Evolutionary conservation across 768 basidiomycete species (phyloP).

Genomic region (Trametes cingulata): DNA sequence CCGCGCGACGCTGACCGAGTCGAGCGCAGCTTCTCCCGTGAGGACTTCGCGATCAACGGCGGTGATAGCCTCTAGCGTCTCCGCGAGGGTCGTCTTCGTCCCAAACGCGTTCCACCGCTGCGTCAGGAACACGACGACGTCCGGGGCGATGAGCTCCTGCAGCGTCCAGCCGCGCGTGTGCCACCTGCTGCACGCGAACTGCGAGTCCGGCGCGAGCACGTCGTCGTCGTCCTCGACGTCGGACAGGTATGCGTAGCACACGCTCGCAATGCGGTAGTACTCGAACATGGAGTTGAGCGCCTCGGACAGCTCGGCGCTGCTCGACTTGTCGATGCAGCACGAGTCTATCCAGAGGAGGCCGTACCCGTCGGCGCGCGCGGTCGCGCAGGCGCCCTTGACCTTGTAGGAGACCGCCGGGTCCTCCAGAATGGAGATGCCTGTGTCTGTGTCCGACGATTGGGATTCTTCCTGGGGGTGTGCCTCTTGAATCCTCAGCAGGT

Average conservation of each 20-base stretch:
- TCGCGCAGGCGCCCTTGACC: background rate
- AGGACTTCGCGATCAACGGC: background rate
- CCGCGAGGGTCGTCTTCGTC: background rate
- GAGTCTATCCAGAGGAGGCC: background rate
- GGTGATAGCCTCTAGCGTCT: background rate
- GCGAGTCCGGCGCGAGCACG: background rate
- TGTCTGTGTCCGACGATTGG: background rate
- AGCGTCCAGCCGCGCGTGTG: background rate
- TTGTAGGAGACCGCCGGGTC: background rate
- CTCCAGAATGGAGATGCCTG: background rate
- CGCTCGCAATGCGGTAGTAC: background rate
- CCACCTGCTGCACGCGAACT: background rate
- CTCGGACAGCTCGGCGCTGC: background rate
- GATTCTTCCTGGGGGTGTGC: background rate
- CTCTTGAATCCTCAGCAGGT: background rate
- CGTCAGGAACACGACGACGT: background rate
- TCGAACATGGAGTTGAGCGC: background rate
- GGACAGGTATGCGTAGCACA: background rate
- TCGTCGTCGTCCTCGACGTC: background rate
- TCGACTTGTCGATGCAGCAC: conserved; percentile 1
- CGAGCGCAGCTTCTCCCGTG: background rate
- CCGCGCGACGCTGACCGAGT: background rate
- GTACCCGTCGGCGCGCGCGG: conserved; percentile 1
- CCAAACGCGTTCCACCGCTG: background rate
- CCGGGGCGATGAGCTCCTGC: background rate